Evolutionary conservation across 768 basidiomycete species (phyloP), one percentile per base, ranked within the genome.

Genomic region (Suillus spraguei): DNA sequence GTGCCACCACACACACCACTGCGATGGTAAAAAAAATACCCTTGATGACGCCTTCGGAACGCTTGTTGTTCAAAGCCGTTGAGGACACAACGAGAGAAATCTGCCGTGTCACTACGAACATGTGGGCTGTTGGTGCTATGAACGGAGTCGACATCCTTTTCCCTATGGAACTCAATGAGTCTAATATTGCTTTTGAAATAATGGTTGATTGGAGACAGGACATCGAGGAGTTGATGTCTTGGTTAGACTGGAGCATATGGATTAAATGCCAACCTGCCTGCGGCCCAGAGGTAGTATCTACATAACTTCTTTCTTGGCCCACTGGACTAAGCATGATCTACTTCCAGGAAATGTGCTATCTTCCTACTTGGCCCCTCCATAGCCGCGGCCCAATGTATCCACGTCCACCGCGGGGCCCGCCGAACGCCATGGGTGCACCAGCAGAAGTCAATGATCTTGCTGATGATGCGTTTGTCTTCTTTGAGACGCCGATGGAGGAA

Each of bases 41-140:
- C 14, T 59, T 59, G 0, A 64, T 79, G 64, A 73, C 76, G 0
- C n/a, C 62, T 24, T 72, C 74, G 5, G 77, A 79, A 64, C 58
- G 28, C 0, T 35, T 75, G 32, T 66, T 79, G 28, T 63, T 77
- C 5, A 60, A 52, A 6, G 71, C 64, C 5, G 28, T 79, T 3
- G 69, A 70, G 20, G 80, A 70, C 5, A 82, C 80, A 0, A 76
- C 64, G 2, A 74, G 70, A 42, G 83, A 85, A 66, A 82, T 84
- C 32, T 85, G 83, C 61, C 74, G 81, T 0, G 77, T 80, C 0
- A 64, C 80, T 38, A 81, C 82, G 5, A 72, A 67, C 52, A 76
- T 85, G 67, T 85, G 84, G 84, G 81, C 81, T 0, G 70, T 79
- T 6, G 83, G 81, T 2, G 65, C 68, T 5, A 28, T 62, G 5